Conservation (phyloP, 208 protist species). For the Leishmania tarentolae region DNA sequence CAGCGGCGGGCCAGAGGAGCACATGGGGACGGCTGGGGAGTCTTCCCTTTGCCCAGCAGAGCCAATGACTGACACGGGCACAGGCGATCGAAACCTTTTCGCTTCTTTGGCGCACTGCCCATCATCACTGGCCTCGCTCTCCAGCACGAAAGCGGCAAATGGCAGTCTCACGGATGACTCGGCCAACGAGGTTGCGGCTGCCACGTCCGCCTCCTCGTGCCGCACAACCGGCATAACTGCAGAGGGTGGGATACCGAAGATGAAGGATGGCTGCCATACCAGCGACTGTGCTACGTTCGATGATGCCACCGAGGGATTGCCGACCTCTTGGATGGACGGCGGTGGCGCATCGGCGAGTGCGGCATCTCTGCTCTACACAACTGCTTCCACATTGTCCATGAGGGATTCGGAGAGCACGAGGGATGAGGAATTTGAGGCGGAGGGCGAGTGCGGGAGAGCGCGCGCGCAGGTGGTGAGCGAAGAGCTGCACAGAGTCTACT, state of each 20-base stretch:
- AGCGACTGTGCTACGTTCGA: not conserved
- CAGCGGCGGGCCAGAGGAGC: not conserved
- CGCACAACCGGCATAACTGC: not conserved
- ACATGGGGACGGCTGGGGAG: not conserved
- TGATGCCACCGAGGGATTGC: not conserved
- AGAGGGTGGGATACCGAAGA: not conserved
- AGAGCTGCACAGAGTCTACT: not conserved
- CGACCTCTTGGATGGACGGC: not conserved
- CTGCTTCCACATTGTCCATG: not conserved
- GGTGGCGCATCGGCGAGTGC: not conserved
- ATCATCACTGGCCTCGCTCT: not conserved
- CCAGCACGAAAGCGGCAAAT: not conserved
- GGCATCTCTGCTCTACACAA: not conserved
- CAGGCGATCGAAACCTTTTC: not conserved
- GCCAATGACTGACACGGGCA: not conserved
- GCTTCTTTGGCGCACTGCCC: not conserved
- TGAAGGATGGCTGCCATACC: not conserved
- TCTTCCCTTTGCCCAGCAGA: not conserved
- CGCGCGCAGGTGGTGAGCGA: not conserved
- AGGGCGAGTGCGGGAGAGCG: not conserved
- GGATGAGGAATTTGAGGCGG: not conserved
- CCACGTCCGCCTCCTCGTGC: not conserved
- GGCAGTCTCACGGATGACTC: slow-evolving; percentile 1
- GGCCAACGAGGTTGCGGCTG: not conserved
- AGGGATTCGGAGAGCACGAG: slow-evolving; percentile 3